Percentiles rank a stretch among this genome's conserved stretches.
Conservation (phyloP, 129 eudicot genomes). For the Lactuca saligna region DNA sequence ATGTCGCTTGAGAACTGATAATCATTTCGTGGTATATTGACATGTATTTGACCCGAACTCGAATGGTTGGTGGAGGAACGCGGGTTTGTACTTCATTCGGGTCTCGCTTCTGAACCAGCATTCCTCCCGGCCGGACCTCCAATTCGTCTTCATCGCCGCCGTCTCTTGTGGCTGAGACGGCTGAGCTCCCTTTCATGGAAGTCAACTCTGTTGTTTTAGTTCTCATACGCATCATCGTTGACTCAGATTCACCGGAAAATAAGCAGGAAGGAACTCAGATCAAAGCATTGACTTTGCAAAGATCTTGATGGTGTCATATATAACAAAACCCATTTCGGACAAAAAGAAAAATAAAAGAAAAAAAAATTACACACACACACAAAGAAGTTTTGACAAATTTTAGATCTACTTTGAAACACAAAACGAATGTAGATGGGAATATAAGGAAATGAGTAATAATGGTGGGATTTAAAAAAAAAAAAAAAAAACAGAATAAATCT, state of each 20-base stretch:
- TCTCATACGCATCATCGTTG: constrained; percentile 77
- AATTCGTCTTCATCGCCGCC: constrained; percentile 38
- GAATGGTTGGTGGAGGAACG: constrained; percentile 66
- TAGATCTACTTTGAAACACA: constrained; percentile 36
- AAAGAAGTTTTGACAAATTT: not conserved
- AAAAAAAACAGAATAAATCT: not conserved
- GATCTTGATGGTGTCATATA: constrained; percentile 26
- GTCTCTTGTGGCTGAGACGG: not conserved
- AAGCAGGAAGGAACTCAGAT: constrained; percentile 17
- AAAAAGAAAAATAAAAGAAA: not conserved
- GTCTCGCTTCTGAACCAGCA: constrained; percentile 84
- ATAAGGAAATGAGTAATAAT: not conserved
- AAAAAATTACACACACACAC: too few relatives aligned
- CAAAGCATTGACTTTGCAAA: constrained; percentile 21
- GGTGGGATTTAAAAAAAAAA: not conserved
- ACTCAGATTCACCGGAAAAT: not conserved
- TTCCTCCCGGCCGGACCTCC: constrained; percentile 94
- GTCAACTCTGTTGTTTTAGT: constrained; percentile 44
- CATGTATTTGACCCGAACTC: constrained; percentile 85
- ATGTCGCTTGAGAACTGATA: constrained; percentile 73
- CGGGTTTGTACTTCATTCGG: constrained; percentile 48
- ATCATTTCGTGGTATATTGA: constrained; percentile 68
- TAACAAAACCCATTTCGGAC: constrained; percentile 4
- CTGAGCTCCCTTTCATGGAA: constrained; percentile 34
- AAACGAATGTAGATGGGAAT: constrained; percentile 36